Base-by-base conservation (phyloP, 2,329 filamentous ascomycete species). In the Cladosporium oxysporum region DNA sequence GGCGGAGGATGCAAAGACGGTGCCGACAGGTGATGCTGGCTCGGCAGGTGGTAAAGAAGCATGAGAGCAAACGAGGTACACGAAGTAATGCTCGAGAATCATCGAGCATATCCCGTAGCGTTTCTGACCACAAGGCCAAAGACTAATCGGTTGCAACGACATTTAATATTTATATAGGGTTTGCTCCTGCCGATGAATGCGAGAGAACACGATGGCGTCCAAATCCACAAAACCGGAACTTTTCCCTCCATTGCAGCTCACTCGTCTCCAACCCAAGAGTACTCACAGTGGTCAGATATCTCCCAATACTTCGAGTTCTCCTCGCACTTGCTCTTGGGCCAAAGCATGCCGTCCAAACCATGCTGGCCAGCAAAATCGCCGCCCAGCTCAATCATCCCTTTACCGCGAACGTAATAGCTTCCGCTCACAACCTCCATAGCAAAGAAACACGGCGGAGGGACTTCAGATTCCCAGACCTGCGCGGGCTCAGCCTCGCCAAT, bases 311-410 rank as follows among this genome's bases (percentile, higher is more conserved):
- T 44, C 37, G 37, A 44, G 16, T 44, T 44, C 37, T 44, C 37
- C 37, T 41, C 31, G 33, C 60, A 62, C 60, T 62, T 62, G 18
- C 5, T 28, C 49, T 53, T 55, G 16, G 60, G 60, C 60, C 60
- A 62, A 16, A 53, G 47, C 47, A 37, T 62, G 16, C 31, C 60
- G 3, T 55, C 44, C 47, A 62, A 29, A n/a, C 49, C 60, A 23
- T 53, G 18, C 31, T 62, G 60, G 8, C 60, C 60, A 26, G 47
- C n/a, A 37, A 53, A 62, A 18, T 62, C 47, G 16, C 60, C 60
- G 3, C 16, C 28, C 18, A 62, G 31, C 60, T 31, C 28, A 18
- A 62, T 35, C 47, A 53, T 53, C n/a, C 60, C 60, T 31, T 55
- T 62, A 16, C 23, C 18, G 26, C 16, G 26, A 29, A 53, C 60